Evolutionary conservation across 2,329 filamentous ascomycete genomes (phyloP).

Genomic region (Lecanicillium sp.): DNA sequence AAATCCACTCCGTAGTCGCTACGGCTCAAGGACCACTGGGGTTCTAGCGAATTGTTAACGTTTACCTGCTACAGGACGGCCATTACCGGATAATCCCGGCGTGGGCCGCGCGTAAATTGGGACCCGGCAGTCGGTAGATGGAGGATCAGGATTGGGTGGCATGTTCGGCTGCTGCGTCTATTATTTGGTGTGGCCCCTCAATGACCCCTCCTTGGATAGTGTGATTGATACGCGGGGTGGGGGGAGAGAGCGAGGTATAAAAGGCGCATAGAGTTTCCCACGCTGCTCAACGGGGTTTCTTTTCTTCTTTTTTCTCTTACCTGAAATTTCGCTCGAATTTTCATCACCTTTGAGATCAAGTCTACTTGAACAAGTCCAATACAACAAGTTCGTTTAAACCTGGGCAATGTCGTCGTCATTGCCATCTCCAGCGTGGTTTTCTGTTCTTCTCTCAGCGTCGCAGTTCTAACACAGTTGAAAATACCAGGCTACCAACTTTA

Average conservation of each 20-base stretch:
- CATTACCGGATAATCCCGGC: conserved; percentile 2
- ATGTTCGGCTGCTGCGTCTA: neutral
- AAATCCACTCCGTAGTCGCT: too few relatives aligned
- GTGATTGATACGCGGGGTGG: too few relatives aligned
- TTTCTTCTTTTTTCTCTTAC: neutral
- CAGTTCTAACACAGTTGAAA: neutral
- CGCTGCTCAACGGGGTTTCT: neutral
- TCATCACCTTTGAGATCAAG: too few relatives aligned
- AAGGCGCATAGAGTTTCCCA: neutral
- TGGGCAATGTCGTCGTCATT: too few relatives aligned
- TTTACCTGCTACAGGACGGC: neutral
- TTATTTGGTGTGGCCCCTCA: neutral
- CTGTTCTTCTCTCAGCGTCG: too few relatives aligned
- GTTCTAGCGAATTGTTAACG: neutral
- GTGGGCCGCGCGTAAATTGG: neutral
- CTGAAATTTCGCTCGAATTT: neutral
- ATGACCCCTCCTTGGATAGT: neutral
- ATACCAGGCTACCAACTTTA: neutral
- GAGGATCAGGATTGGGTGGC: neutral
- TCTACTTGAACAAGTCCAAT: too few relatives aligned
- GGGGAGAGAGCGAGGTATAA: neutral
- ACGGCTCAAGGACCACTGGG: too few relatives aligned
- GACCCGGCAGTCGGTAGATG: neutral
- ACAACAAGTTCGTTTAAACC: too few relatives aligned
- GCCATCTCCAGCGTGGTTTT: neutral